phyloP scores from a whole-genome alignment of 2,329 filamentous ascomycete species.

The Fusarium pseudoanthophilum region DNA sequence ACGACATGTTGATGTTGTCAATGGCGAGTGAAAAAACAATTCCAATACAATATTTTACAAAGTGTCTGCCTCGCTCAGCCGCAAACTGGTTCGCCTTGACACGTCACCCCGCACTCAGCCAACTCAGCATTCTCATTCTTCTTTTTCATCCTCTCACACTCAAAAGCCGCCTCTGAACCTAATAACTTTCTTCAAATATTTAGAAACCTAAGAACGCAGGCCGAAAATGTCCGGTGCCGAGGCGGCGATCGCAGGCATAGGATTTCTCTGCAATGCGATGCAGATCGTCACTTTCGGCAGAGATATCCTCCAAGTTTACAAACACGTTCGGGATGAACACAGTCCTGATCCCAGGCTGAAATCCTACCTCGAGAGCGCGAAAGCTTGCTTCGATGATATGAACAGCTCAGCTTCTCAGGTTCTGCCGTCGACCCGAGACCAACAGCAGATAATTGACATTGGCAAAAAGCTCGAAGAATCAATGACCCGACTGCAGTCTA shows the following conservation, averaged over 20 bases:
- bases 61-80: not conserved
- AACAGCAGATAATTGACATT: not conserved
- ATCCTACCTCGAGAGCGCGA: not conserved
- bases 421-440: not conserved
- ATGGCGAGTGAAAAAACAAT: not conserved
- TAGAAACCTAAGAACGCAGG: accelerated
- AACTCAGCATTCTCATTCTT: accelerated
- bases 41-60: not conserved
- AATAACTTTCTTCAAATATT: accelerated
- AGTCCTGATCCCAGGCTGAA: not conserved
- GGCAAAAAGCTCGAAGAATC: not conserved
- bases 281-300: not conserved
- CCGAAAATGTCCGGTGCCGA: not conserved
- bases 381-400: not conserved
- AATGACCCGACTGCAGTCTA: accelerated
- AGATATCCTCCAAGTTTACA: not conserved
- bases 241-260: not conserved
- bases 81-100: not conserved
- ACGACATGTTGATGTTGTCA: accelerated
- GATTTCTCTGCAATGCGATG: not conserved
- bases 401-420: not conserved
- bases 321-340: not conserved
- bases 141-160: too few species aligned
- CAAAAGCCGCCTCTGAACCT: accelerated
- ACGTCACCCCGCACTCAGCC: not conserved